Evolutionary conservation across 192 early-diverging fungal genomes (phyloP).

Genomic region (Coemansia aciculifera): DNA sequence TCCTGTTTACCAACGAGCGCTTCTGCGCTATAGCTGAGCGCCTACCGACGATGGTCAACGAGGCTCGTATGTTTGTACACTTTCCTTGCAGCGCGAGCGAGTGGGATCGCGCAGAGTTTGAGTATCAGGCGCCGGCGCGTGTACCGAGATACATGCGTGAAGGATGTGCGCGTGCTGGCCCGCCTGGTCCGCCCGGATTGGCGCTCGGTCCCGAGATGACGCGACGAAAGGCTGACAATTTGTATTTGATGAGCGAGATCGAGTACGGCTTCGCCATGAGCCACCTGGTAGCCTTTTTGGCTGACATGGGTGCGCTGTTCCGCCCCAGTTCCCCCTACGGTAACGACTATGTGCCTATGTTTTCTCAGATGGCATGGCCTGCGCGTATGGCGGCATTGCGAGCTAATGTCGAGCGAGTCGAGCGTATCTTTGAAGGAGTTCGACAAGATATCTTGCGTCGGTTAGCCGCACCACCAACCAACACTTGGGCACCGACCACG

Average conservation of each 20-base stretch:
- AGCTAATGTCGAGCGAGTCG: conserved; percentile 47
- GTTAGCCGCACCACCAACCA: conserved; percentile 17
- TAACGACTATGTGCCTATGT: conserved; percentile 51
- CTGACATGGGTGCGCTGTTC: conserved; percentile 50
- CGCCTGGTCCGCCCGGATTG: background rate
- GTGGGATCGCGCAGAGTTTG: conserved; percentile 51
- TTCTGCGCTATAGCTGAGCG: conserved; percentile 53
- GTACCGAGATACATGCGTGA: conserved; percentile 45
- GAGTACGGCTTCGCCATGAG: conserved; percentile 57
- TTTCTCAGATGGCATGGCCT: conserved; percentile 28
- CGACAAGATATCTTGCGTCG: conserved; percentile 39
- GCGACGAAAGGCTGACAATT: conserved; percentile 39
- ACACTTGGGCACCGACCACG: background rate
- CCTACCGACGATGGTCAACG: conserved; percentile 51
- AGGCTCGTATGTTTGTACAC: conserved; percentile 51
- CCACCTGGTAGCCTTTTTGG: conserved; percentile 53
- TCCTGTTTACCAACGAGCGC: conserved; percentile 50
- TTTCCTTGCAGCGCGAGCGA: conserved; percentile 42
- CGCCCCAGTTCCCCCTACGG: conserved; percentile 49
- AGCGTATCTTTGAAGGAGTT: conserved; percentile 39
- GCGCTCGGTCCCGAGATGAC: conserved; percentile 30
- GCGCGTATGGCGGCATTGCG: conserved; percentile 33
- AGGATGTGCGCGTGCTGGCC: conserved; percentile 22
- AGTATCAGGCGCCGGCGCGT: conserved; percentile 34
- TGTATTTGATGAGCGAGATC: conserved; percentile 52